A percentile compares a stretch with the other conserved stretches of the same genome.
These are phyloP conservation scores for Tetradesmus lagerheimii DNA, from an alignment of 139 green algal species.

Conservation along the genomic window DNA sequence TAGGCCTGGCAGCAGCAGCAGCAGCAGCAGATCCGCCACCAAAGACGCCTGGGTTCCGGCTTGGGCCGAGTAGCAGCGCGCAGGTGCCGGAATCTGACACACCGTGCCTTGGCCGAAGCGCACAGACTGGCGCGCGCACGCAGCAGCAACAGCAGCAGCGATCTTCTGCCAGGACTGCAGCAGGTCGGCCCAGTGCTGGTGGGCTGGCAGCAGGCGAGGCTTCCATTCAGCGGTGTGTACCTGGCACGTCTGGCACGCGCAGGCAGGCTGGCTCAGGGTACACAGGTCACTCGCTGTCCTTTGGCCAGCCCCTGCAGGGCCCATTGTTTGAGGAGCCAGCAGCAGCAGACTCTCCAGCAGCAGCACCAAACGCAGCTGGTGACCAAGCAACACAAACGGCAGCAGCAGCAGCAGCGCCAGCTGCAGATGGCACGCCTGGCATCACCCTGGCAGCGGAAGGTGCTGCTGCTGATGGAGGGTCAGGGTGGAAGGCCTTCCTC, in stretches of 20 bases:
- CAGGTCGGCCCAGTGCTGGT: neutral
- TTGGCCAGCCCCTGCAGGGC: conserved; percentile 14
- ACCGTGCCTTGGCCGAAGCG: neutral
- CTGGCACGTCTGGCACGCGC: neutral
- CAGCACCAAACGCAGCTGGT: neutral
- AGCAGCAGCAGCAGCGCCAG: neutral
- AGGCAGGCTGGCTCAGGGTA: neutral
- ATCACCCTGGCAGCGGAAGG: neutral
- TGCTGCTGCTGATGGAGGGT: conserved; percentile 12
- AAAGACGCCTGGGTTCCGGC: conserved; percentile 16
- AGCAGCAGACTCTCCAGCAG: neutral
- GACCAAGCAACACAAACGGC: neutral
- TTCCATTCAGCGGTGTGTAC: neutral
- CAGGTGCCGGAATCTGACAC: conserved; percentile 20
- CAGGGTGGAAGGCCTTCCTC: conserved; percentile 29
- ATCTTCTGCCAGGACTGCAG: neutral
- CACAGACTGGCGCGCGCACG: neutral
- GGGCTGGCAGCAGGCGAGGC: neutral
- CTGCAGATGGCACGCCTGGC: neutral
- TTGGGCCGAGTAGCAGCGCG: neutral
- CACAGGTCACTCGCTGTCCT: conserved; percentile 7
- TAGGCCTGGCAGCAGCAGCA: neutral
- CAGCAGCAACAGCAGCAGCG: conserved; percentile 18
- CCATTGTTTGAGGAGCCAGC: neutral
- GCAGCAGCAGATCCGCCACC: neutral